Conservation (phyloP, 192 early-diverging fungal genomes). For the Phlyctochytrium planicorne region DNA sequence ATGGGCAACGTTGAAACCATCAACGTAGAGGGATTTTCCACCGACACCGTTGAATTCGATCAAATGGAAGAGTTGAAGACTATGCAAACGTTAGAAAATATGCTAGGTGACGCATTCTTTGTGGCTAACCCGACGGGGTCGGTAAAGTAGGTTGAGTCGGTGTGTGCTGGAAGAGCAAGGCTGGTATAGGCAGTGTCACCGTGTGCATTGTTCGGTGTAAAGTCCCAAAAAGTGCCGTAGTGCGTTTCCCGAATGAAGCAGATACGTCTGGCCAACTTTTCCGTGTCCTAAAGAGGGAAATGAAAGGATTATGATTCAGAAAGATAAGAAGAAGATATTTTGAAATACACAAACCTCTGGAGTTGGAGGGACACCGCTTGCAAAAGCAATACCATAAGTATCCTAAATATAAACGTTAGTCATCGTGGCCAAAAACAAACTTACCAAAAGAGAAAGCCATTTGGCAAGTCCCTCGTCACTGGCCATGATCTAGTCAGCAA, state of each 20-base stretch:
- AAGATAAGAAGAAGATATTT: background rate
- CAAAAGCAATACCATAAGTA: constrained; percentile 72
- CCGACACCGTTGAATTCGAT: constrained; percentile 68
- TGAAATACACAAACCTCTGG: constrained; percentile 21
- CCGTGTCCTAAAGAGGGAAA: no score
- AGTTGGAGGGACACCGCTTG: constrained; percentile 66
- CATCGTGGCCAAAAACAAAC: background rate
- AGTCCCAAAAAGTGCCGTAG: constrained; percentile 77
- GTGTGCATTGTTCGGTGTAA: constrained; percentile 71
- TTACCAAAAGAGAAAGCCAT: constrained; percentile 65
- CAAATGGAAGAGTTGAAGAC: constrained; percentile 79
- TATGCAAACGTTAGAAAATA: constrained; percentile 11
- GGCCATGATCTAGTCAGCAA: constrained; percentile 43
- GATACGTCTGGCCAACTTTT: constrained; percentile 61
- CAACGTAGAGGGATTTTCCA: constrained; percentile 75
- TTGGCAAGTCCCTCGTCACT: constrained; percentile 62
- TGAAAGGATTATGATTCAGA: constrained; percentile 12
- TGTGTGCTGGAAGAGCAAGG: constrained; percentile 72
- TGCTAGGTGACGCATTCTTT: background rate
- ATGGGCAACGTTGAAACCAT: constrained; percentile 72
- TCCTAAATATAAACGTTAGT: constrained; percentile 33
- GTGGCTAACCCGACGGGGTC: constrained; percentile 69
- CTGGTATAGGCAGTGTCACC: constrained; percentile 83
- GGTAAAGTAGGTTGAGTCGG: constrained; percentile 85
- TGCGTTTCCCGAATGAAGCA: constrained; percentile 76